phyloP scores from a whole-genome alignment of 768 basidiomycete species.

The Serendipita sp. region DNA sequence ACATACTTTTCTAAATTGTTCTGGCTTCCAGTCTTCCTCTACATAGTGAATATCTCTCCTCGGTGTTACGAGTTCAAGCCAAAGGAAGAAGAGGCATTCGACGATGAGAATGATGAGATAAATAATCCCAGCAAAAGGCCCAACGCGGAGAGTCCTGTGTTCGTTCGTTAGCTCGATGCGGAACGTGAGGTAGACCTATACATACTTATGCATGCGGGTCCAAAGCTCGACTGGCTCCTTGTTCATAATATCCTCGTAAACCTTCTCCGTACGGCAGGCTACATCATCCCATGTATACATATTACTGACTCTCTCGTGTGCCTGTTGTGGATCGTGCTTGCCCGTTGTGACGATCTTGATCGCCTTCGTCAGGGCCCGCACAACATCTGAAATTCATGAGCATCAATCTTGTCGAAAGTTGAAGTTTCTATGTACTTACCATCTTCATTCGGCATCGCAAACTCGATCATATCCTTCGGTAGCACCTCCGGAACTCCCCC shows the following conservation, averaged over 20 bases:
- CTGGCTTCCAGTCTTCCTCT: constrained; percentile 39
- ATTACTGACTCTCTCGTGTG: constrained; percentile 50
- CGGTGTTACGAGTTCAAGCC: constrained; percentile 76
- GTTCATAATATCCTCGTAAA: constrained; percentile 55
- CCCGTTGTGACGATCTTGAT: constrained; percentile 50
- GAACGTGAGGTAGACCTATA: not conserved
- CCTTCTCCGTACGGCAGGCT: constrained; percentile 61
- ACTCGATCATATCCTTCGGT: constrained; percentile 87
- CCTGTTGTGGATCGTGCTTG: constrained; percentile 52
- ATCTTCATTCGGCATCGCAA: constrained; percentile 85
- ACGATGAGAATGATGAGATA: constrained; percentile 78
- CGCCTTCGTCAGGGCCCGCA: constrained; percentile 67
- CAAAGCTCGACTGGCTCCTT: constrained; percentile 51
- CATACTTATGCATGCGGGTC: constrained; percentile 60
- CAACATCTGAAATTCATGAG: constrained; percentile 40
- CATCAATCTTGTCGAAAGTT: not conserved
- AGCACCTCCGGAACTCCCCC: constrained; percentile 94
- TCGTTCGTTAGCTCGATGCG: not conserved
- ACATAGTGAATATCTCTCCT: constrained; percentile 64
- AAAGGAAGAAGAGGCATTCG: constrained; percentile 70
- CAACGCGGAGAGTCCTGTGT: constrained; percentile 58
- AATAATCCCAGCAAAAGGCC: constrained; percentile 69
- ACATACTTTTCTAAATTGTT: constrained; percentile 21
- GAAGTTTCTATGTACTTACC: constrained; percentile 32
- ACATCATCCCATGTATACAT: constrained; percentile 85